Evolutionary conservation across 352 stramenopile genomes (phyloP), one percentile per base, ranked within the genome.

Genomic region (Pythium scleroteichum): DNA sequence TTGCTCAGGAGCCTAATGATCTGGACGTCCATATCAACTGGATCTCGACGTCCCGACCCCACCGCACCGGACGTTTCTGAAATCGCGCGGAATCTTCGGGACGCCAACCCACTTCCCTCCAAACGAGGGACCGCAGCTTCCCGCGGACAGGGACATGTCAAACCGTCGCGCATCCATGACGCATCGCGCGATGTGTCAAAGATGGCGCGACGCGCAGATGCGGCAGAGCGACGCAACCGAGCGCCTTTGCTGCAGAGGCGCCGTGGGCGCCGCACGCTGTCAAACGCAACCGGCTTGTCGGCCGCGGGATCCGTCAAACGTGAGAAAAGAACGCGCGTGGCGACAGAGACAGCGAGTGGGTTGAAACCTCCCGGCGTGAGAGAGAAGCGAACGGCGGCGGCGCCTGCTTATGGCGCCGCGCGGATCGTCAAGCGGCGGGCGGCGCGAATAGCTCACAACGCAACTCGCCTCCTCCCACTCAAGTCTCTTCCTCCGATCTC

Each of bases 291-390:
- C 29, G 29, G 29, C 29, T 35, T 35, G 29, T 35, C n/a, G n/a
- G n/a, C 41, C 41, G 41, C 42, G 24, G 16, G 45, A 33, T 27
- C 45, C 32, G 45, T 51, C 45, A 51, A 51, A 51, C 45, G 45
- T 51, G 22, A 51, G 32, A 51, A 23, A 27, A 14, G 19, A 20
- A 14, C 26, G 16, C 20, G 42, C 19, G 42, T 24, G 45, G 45
- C 24, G 45, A 51, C 27, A 51, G 3, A 51, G 45, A 51, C 8
- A 23, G 22, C 23, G 23, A 5, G 29, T 35, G 29, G 29, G 29
- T 35, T 35, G 5, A 35, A 35, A 35, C 5, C 29, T 35, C 5
- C 24, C 20, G n/a, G 8, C 4, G 45, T 19, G 45, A 23, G 45
- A 51, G 45, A 51, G 45, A 51, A 13, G 45, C 23, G 45, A 2